Evolutionary conservation across 345 rosid genomes (phyloP).

Genomic region (Gynandropsis gynandra): DNA sequence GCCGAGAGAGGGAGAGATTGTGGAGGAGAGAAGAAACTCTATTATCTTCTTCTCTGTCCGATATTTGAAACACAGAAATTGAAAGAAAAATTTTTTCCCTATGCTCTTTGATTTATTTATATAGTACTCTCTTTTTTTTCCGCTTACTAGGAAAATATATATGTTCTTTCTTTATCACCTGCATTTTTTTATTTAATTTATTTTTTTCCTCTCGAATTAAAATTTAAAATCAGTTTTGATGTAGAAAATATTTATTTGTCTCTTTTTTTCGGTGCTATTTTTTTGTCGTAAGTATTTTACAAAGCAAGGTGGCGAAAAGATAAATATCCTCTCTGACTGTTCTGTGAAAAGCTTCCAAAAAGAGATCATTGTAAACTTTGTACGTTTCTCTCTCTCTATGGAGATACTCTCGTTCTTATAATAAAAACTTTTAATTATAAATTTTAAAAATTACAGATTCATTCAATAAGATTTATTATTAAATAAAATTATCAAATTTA

Average conservation of each 20-base stretch:
- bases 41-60: constrained; percentile 22
- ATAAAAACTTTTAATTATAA: no score
- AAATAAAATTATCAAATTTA: no score
- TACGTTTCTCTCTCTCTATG: constrained; percentile 1
- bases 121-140: constrained; percentile 60
- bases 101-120: constrained; percentile 59
- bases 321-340: background rate
- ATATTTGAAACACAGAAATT: constrained; percentile 28
- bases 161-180: constrained; percentile 25
- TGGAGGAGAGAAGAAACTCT: constrained; percentile 40
- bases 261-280: constrained; percentile 16
- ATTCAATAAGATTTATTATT: no score
- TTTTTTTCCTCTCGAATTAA: background rate
- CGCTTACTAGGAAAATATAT: constrained; percentile 25
- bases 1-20: constrained; percentile 34
- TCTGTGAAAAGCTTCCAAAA: constrained; percentile 10
- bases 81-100: constrained; percentile 34
- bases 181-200: constrained; percentile 17
- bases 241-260: constrained; percentile 7
- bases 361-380: constrained; percentile 20
- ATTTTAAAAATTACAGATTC: no score
- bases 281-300: background rate
- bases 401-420: no score
- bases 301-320: constrained; percentile 24
- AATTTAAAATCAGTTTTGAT: constrained; percentile 1